phyloP scores from a whole-genome alignment of 2,329 filamentous ascomycete genomes.

The Aspergillus neotritici region DNA sequence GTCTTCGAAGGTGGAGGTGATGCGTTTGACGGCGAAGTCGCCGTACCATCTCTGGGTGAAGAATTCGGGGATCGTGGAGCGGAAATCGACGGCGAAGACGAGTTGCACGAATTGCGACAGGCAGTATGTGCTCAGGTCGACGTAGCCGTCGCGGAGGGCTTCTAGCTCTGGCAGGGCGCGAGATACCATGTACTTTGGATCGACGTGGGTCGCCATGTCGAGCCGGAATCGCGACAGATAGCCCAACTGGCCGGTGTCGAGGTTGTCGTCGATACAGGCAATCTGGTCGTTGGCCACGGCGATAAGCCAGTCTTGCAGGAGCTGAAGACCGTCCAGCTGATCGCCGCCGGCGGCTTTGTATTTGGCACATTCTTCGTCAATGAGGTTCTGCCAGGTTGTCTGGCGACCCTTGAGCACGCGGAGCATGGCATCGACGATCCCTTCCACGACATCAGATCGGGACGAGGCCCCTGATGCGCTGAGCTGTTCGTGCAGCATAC shows the following conservation, averaged over 20 bases:
- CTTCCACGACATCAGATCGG: constrained; percentile 84
- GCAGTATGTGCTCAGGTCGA: constrained; percentile 91
- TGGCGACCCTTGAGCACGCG: constrained; percentile 76
- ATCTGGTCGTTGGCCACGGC: constrained; percentile 98
- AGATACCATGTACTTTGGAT: constrained; percentile 68
- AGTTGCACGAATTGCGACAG: constrained; percentile 79
- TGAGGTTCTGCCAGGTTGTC: constrained; percentile 76
- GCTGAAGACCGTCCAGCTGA: constrained; percentile 64
- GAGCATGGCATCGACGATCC: constrained; percentile 95
- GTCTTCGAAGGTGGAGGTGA: constrained; percentile 91
- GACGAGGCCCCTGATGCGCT: constrained; percentile 77
- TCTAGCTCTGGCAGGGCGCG: constrained; percentile 68
- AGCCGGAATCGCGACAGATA: constrained; percentile 83
- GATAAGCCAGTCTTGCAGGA: constrained; percentile 81
- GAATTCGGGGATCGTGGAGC: constrained; percentile 73
- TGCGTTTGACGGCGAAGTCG: constrained; percentile 81
- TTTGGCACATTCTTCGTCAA: constrained; percentile 75
- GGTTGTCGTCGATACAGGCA: constrained; percentile 86
- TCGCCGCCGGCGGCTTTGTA: constrained; percentile 55
- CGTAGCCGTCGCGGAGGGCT: constrained; percentile 78
- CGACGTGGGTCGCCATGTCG: constrained; percentile 75
- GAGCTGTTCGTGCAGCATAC: constrained; percentile 92
- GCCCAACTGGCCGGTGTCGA: constrained; percentile 67
- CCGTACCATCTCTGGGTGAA: constrained; percentile 90
- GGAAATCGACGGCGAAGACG: constrained; percentile 88